Conservation (phyloP, 2,329 filamentous ascomycete species). For the Apiospora hydei region DNA sequence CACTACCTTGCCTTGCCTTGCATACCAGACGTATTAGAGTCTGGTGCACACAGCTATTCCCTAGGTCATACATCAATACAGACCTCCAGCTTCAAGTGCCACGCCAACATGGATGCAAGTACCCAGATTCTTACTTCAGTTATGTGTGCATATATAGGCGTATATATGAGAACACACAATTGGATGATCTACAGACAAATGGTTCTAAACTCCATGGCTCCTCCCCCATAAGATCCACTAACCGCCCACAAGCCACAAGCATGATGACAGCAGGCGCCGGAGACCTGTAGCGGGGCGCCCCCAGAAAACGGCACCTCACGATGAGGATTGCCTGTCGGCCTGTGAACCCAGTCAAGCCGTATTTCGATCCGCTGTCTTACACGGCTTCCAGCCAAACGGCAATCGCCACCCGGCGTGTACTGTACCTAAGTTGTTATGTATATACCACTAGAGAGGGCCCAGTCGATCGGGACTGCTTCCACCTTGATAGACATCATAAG, state of each 20-base stretch:
- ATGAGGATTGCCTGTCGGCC: background rate
- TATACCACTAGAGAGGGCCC: too few relatives aligned
- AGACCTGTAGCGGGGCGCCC: constrained; percentile 12
- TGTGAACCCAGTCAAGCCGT: background rate
- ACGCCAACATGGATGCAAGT: background rate
- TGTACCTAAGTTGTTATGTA: background rate
- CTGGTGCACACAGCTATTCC: too few relatives aligned
- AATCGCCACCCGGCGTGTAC: background rate
- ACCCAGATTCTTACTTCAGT: background rate
- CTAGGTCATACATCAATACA: background rate
- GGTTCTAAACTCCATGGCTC: background rate
- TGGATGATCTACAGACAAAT: background rate
- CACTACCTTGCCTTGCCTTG: background rate
- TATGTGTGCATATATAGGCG: background rate
- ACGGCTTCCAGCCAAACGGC: background rate
- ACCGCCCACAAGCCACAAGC: background rate
- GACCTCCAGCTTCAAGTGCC: background rate
- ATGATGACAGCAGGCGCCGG: background rate
- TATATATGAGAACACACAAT: background rate
- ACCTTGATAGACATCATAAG: too few relatives aligned
- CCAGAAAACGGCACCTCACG: background rate
- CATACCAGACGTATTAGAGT: too few relatives aligned
- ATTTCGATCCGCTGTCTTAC: background rate
- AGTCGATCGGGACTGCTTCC: too few relatives aligned
- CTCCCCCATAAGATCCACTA: background rate